These are phyloP conservation scores for cucumber (Cucumis sativus) DNA, from an alignment of 306 rosid species.

Conservation along the genomic window DNA sequence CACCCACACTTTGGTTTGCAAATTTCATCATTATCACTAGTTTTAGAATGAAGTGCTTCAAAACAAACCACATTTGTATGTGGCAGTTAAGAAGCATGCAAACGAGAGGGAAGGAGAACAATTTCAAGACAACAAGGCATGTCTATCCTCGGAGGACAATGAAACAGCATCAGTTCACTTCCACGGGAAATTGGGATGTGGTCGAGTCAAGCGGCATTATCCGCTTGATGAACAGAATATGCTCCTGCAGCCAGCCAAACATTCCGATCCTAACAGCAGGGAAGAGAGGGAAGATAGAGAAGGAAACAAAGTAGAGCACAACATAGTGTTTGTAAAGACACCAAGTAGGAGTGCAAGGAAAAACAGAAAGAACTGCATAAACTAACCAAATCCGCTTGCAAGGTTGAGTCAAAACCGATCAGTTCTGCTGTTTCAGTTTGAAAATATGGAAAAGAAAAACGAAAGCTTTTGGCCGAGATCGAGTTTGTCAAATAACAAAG, in stretches of 20 bases:
- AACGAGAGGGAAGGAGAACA: conserved; percentile 36
- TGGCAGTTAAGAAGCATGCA: neutral
- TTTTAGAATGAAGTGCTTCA: neutral
- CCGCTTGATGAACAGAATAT: conserved; percentile 30
- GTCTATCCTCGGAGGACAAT: conserved; percentile 53
- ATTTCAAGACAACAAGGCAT: conserved; percentile 36
- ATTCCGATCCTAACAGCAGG: conserved; percentile 48
- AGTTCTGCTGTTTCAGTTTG: too few relatives aligned
- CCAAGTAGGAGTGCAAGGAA: conserved; percentile 47
- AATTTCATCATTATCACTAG: neutral
- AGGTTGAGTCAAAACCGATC: too few relatives aligned
- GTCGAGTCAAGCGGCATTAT: conserved; percentile 44
- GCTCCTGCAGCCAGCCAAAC: conserved; percentile 31
- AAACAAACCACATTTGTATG: neutral
- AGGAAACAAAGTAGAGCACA: conserved; percentile 53
- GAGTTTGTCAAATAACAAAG: too few relatives aligned
- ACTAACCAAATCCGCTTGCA: too few relatives aligned
- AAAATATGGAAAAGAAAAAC: too few relatives aligned
- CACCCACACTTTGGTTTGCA: neutral
- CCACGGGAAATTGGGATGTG: conserved; percentile 56
- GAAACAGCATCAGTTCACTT: conserved; percentile 65
- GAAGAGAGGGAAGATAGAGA: conserved; percentile 52
- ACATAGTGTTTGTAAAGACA: conserved; percentile 49
- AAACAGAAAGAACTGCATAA: too few relatives aligned
- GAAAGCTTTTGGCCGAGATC: too few relatives aligned